Base-by-base conservation (phyloP, 495 filamentous ascomycete genomes). In the Staphylotrichum longicolle region DNA sequence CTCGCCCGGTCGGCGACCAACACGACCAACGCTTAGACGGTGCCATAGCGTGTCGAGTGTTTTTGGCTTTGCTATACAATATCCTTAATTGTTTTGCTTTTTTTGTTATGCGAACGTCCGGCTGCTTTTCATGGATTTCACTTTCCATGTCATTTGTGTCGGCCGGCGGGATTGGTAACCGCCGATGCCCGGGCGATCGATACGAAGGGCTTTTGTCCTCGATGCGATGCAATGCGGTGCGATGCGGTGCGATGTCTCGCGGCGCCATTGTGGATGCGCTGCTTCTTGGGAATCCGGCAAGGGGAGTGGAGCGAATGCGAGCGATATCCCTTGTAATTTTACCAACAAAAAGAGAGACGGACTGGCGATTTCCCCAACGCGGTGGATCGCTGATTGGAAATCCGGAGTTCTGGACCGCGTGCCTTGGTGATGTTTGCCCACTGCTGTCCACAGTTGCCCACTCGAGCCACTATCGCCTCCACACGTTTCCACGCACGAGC, bases 1-100 rank as follows among this genome's bases (percentile, higher is more conserved):
- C 45, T 68, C 58, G 66, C 62, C 55, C 59, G 12, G 52, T 76
- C 77, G 69, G 63, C 71, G 9, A 74, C 71, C 49, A 72, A 70
- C 56, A 66, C 73, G 65, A 54, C 54, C 1, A 27, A 27, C 39
- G 76, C 61, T 35, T 77, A 72, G 69, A 60, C 7, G 40, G 54
- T 39, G 0, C 45, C 11, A 34, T 3, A 45, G 4, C 20, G 20
- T 4, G 5, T 32, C 4, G 56, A 10, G 7, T 51, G 41, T 45
- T 50, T 42, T 32, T 32, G 46, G 45, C 20, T 49, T 27, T 27
- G 20, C 20, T 27, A 27, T 37, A 30, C 9, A 40, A 15, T 12
- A 7, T 39, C 37, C 6, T 7, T 39, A 10, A 10, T 39, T 15
- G n/a, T 14, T 15, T 14, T 27, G 20, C 20, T 27, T 27, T 27